Conservation (phyloP, 805 yeast genomes). For the Wickerhamomyces hampshirensis region DNA sequence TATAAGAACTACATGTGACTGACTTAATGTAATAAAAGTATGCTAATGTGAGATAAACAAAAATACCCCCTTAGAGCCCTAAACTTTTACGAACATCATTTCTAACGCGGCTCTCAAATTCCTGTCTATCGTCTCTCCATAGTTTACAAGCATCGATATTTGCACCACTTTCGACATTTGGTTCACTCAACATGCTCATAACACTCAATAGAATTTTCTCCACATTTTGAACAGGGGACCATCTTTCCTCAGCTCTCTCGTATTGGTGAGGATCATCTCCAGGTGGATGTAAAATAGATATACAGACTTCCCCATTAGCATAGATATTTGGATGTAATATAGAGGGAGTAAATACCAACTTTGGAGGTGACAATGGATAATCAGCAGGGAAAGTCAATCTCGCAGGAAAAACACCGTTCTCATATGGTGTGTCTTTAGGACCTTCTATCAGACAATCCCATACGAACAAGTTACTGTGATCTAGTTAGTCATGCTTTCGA, state of each 20-base stretch:
- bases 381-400: conserved; percentile 66
- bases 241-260: conserved; percentile 92
- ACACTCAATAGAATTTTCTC: conserved; percentile 92
- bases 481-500: conserved; percentile 4
- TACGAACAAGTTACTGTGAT: conserved; percentile 46
- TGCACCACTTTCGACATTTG: conserved; percentile 95
- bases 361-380: conserved; percentile 81
- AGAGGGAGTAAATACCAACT: conserved; percentile 70
- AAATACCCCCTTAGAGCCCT: conserved; percentile 43
- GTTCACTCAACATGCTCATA: conserved; percentile 94
- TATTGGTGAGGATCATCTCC: conserved; percentile 97
- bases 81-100: conserved; percentile 64
- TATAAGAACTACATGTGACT: too few species aligned
- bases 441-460: conserved; percentile 89
- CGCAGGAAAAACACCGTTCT: conserved; percentile 85
- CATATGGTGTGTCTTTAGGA: conserved; percentile 80
- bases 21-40: too few species aligned
- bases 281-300: conserved; percentile 90
- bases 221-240: conserved; percentile 98
- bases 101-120: conserved; percentile 61
- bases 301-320: conserved; percentile 93
- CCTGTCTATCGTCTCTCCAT: conserved; percentile 81
- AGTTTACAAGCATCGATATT: conserved; percentile 74
- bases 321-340: conserved; percentile 92
- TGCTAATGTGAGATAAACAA: background rate